Conservation (phyloP, 2,329 filamentous ascomycete genomes). For the Claviceps purpurea region DNA sequence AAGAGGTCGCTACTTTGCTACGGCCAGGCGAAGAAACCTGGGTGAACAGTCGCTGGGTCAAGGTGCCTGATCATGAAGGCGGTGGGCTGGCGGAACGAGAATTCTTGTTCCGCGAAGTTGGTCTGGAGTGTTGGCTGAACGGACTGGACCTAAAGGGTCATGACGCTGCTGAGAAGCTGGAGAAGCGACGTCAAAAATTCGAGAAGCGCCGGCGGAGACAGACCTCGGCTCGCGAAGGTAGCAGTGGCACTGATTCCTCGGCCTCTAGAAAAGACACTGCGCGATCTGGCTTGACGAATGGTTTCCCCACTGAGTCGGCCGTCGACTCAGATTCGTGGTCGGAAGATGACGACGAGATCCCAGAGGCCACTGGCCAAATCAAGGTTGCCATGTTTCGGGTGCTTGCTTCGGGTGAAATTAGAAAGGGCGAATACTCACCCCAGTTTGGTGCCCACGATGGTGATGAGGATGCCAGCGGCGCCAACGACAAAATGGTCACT, state of each 20-base stretch:
- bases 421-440: constrained; percentile 93
- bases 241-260: constrained; percentile 20
- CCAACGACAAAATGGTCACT: constrained; percentile 51
- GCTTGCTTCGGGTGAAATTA: constrained; percentile 89
- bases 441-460: constrained; percentile 96
- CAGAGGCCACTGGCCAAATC: constrained; percentile 92
- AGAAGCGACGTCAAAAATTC: constrained; percentile 74
- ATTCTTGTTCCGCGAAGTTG: constrained; percentile 93
- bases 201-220: constrained; percentile 54
- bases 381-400: constrained; percentile 96
- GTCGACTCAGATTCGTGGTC: constrained; percentile 61
- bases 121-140: constrained; percentile 90
- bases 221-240: constrained; percentile 31
- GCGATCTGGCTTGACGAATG: constrained; percentile 66
- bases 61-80: constrained; percentile 79
- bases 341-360: constrained; percentile 72
- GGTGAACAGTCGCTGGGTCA: constrained; percentile 98
- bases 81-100: constrained; percentile 92
- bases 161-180: constrained; percentile 77
- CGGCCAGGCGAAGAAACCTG: constrained; percentile 93
- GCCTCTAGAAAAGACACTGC: constrained; percentile 43
- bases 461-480: constrained; percentile 54
- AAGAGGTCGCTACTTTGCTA: constrained; percentile 90
- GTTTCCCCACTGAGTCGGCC: constrained; percentile 57
- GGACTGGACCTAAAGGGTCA: constrained; percentile 89